These are phyloP conservation scores for Camelina sativa DNA, from an alignment of 345 rosid species.

Conservation along the genomic window DNA sequence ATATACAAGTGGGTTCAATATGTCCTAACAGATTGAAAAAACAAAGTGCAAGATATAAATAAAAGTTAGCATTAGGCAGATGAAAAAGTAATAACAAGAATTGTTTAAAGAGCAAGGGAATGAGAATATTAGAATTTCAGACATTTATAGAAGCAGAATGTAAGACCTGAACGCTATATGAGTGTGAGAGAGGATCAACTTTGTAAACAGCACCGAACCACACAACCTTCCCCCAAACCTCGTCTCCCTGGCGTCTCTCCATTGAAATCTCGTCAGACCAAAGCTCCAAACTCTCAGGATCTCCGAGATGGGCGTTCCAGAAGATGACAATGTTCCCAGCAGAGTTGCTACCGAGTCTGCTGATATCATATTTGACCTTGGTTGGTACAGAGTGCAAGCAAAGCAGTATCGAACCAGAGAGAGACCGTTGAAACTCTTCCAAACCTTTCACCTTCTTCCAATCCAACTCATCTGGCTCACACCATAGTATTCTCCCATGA, in stretches of 20 bases:
- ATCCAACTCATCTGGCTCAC: neutral
- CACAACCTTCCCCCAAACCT: constrained; percentile 14
- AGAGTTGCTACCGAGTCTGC: neutral
- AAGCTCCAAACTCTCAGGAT: constrained; percentile 8
- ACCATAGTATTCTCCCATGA: neutral
- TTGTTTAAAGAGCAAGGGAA: no score
- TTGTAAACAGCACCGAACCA: neutral
- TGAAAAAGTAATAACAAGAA: no score
- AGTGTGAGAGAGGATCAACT: neutral
- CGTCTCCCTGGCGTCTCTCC: neutral
- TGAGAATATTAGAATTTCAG: neutral
- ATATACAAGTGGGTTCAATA: no score
- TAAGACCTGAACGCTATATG: neutral
- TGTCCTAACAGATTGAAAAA: no score
- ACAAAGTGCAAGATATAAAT: no score
- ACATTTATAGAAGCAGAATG: constrained; percentile 1
- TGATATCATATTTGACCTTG: neutral
- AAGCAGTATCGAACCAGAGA: no score
- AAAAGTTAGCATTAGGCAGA: no score
- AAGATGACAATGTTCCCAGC: constrained; percentile 7
- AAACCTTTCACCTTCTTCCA: constrained; percentile 30
- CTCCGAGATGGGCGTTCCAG: neutral
- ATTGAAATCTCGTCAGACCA: constrained; percentile 6
- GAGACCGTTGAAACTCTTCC: neutral
- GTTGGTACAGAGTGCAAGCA: neutral